These are phyloP conservation scores for Didymella arachidicola DNA, from an alignment of 2,329 filamentous ascomycete genomes.

Conservation along the genomic window DNA sequence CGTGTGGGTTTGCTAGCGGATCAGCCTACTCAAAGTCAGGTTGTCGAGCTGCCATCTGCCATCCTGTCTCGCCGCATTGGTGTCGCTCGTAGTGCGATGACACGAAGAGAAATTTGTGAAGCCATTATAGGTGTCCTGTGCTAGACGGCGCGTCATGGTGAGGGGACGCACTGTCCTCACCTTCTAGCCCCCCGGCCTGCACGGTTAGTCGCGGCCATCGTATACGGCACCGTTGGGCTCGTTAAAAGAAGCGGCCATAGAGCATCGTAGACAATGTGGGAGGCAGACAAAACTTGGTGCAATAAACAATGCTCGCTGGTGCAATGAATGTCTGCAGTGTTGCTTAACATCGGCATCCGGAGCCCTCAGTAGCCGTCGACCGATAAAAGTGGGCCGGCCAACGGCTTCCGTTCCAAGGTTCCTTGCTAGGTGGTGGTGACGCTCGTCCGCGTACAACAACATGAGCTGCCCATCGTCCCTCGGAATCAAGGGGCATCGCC, in stretches of 20 bases:
- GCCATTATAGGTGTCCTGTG: not conserved
- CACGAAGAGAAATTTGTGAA: not conserved
- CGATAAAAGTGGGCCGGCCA: not conserved
- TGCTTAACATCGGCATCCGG: not conserved
- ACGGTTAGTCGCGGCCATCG: not conserved
- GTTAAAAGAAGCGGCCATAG: not conserved
- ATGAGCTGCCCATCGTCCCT: not conserved
- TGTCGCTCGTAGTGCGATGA: not conserved
- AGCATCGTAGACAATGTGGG: too few relatives aligned
- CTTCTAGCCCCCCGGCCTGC: not conserved
- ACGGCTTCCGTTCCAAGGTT: not conserved
- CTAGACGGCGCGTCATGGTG: not conserved
- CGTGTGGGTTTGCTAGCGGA: not conserved
- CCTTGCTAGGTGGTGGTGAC: not conserved
- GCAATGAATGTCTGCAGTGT: not conserved
- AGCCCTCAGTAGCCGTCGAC: not conserved
- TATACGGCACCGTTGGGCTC: not conserved
- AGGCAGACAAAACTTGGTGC: too few relatives aligned
- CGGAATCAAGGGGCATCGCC: not conserved
- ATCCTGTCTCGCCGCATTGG: not conserved
- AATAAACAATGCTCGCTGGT: not conserved
- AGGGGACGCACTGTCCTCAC: not conserved
- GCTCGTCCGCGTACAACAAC: constrained; percentile 15
- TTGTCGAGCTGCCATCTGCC: not conserved
- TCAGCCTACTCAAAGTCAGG: not conserved